Conservation (phyloP, 352 stramenopile species). For the Chrysophaeum taylorii region DNA sequence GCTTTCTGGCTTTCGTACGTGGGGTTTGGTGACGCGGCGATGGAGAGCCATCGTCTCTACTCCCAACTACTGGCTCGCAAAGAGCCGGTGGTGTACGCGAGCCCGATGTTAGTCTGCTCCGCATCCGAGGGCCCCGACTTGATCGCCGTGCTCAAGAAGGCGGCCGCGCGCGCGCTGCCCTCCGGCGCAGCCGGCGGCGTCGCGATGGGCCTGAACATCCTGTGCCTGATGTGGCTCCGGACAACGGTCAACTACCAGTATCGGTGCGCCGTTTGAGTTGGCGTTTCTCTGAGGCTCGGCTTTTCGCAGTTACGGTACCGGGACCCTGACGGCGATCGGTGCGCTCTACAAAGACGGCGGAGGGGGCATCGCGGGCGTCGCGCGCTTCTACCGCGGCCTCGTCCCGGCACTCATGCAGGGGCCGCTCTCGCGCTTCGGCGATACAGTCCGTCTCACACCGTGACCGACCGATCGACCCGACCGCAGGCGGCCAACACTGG, state of each 20-base stretch:
- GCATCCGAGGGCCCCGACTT: background rate
- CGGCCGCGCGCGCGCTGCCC: slow-evolving; percentile 30
- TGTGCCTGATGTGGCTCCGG: slow-evolving; percentile 70
- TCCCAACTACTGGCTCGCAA: too few species aligned
- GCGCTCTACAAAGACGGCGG: slow-evolving; percentile 68
- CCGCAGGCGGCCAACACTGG: slow-evolving; percentile 72
- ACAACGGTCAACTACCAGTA: slow-evolving; percentile 65
- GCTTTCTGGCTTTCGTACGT: too few species aligned
- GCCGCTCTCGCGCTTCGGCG: slow-evolving; percentile 66
- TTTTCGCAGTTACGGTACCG: slow-evolving; percentile 52
- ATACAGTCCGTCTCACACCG: too few species aligned
- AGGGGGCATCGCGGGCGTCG: slow-evolving; percentile 29
- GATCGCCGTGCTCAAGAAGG: background rate
- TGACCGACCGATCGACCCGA: too few species aligned
- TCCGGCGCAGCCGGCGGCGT: slow-evolving; percentile 56
- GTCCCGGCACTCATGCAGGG: slow-evolving; percentile 68
- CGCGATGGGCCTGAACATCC: slow-evolving; percentile 74
- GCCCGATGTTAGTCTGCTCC: background rate
- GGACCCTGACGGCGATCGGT: slow-evolving; percentile 44
- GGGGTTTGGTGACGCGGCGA: too few species aligned
- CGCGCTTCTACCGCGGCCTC: slow-evolving; percentile 69
- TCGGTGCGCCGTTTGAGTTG: too few species aligned
- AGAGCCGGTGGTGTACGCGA: background rate
- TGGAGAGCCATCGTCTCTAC: too few species aligned
- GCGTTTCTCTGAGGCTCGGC: too few species aligned